Base-by-base conservation (phyloP, 148 eudicot genomes). In the Suaeda aralocaspica region DNA sequence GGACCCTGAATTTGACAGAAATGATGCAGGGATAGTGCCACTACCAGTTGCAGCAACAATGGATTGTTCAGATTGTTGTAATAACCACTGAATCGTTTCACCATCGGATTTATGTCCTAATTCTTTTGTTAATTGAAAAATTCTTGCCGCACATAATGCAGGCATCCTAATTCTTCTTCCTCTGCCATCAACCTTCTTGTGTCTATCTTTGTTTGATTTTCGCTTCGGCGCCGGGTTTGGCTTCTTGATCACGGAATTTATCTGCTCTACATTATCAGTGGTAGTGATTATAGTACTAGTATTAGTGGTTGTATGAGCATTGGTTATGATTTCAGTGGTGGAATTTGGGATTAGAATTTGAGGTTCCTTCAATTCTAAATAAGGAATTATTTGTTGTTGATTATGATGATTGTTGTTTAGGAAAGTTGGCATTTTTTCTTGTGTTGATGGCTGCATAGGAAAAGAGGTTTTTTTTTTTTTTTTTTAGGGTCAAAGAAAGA, bases 101-200 rank as follows among this genome's bases (percentile, higher is more conserved):
- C 90, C 76, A 66, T 76, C 79, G 0, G 79, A 70, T 65, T 71
- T 76, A 10, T 71, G 75, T 21, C 79, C 79, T 30, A 86, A 72
- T 78, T 86, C 90, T 72, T 63, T 82, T 0, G 90, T 86, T 53
- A 86, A 66, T 59, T 86, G 90, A 59, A 86, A 86, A 15, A 86
- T 78, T 39, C 90, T 72, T 0, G 90, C 87, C 4, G 87, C 90
- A 61, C 82, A 84, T 9, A 86, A 72, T 2, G 87, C 87, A 12
- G 90, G 90, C 79, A 86, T 84, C 46, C 90, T 52, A 6, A 86
- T 86, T 42, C 90, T 84, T 71, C 90, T 76, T 1, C 90, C 90
- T 68, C 90, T 77, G 13, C 90, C 90, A 68, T 86, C 87, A 16
- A 86, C 90, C 25, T 86, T 86, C 31, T 80, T 86, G 70, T 86